These are phyloP conservation scores for Colletotrichum destructivum DNA, from an alignment of 2,329 filamentous ascomycete genomes.

Conservation along the genomic window DNA sequence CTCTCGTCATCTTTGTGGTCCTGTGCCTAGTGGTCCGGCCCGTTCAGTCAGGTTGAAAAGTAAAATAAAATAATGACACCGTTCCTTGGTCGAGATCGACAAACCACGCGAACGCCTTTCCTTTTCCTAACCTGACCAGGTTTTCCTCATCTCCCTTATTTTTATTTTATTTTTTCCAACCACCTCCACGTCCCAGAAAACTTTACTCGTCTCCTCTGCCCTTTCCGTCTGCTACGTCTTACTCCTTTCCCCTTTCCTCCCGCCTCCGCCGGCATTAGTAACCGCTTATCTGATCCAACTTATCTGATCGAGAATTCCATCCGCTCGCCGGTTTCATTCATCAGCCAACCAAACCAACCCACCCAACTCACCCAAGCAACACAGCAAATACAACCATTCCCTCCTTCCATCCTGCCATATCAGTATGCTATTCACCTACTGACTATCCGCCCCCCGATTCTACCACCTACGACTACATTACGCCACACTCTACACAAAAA, in stretches of 20 bases:
- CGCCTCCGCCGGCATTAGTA: conserved; percentile 17
- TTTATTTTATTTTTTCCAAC: conserved; percentile 25
- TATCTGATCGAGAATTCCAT: conserved; percentile 40
- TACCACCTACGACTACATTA: conserved; percentile 28
- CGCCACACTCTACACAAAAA: conserved; percentile 30
- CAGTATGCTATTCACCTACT: conserved; percentile 35
- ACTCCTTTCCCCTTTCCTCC: background rate
- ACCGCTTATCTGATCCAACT: conserved; percentile 39
- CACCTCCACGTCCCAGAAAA: conserved; percentile 27
- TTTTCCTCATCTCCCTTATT: conserved; percentile 6
- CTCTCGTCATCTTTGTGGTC: background rate
- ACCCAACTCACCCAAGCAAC: conserved; percentile 1
- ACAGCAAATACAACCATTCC: conserved; percentile 1
- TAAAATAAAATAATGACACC: background rate
- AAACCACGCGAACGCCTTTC: conserved; percentile 2
- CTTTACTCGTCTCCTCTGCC: conserved; percentile 10
- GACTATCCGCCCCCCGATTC: conserved; percentile 36
- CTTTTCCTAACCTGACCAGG: conserved; percentile 4
- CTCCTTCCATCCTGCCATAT: background rate
- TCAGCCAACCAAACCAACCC: background rate
- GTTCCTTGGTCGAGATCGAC: conserved; percentile 19
- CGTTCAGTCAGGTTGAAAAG: background rate
- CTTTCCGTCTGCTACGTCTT: conserved; percentile 1
- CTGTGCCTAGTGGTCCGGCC: conserved; percentile 3
- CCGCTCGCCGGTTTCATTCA: conserved; percentile 26